phyloP scores from a whole-genome alignment of 2,329 filamentous ascomycete species.

The Fonsecaea monophora region DNA sequence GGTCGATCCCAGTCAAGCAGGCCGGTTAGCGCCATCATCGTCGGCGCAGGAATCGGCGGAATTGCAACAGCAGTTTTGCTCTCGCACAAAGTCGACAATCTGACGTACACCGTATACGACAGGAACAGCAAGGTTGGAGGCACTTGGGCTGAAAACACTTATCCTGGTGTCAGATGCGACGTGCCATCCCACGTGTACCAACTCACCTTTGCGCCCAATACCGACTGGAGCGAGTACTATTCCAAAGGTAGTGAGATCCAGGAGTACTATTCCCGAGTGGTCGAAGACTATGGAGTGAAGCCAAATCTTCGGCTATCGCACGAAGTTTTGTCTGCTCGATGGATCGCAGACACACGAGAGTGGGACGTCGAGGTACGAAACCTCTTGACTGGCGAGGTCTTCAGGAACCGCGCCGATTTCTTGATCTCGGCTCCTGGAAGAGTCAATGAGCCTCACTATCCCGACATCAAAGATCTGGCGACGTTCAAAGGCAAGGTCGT shows the following conservation, averaged over 20 bases:
- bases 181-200: conserved; percentile 3
- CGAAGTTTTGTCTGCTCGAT: conserved; percentile 50
- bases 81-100: conserved; percentile 9
- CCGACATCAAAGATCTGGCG: conserved; percentile 46
- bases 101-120: conserved; percentile 45
- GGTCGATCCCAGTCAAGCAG: no score
- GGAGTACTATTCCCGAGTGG: conserved; percentile 49
- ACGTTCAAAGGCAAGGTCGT: conserved; percentile 64
- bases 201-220: conserved; percentile 2
- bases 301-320: conserved; percentile 55
- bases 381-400: conserved; percentile 46
- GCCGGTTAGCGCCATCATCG: no score
- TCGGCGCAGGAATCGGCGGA: conserved; percentile 14
- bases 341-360: conserved; percentile 43
- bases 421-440: conserved; percentile 43
- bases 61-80: conserved; percentile 12
- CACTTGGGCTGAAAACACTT: conserved; percentile 48
- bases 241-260: not conserved
- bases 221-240: conserved; percentile 2
- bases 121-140: conserved; percentile 53
- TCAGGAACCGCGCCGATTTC: conserved; percentile 56
- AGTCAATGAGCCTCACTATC: conserved; percentile 40
- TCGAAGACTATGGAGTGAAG: conserved; percentile 50
- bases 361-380: conserved; percentile 53
- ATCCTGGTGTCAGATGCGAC: conserved; percentile 44